Base-by-base conservation (phyloP, 352 stramenopile genomes). In the Aphanomyces invadans region DNA sequence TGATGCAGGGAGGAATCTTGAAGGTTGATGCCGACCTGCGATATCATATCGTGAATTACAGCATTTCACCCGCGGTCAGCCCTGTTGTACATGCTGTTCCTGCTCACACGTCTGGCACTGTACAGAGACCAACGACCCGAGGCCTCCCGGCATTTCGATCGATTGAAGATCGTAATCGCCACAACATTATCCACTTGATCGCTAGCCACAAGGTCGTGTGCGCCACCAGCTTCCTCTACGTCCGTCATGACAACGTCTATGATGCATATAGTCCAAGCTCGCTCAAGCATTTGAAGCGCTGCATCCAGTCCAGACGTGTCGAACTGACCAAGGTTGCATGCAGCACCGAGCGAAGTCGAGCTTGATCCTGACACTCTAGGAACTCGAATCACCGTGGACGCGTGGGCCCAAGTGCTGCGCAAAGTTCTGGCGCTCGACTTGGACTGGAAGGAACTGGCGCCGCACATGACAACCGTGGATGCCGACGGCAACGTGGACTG, bases 91-190 rank as follows among this genome's bases (percentile, higher is more conserved):
- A 57, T 57, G 17, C 12, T 57, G 25, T 57, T n/a, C n/a, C n/a
- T n/a, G n/a, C n/a, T n/a, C n/a, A n/a, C 17, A 17, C 15, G n/a
- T n/a, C n/a, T n/a, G n/a, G n/a, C n/a, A 46, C 11, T 65, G 19
- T 49, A 23, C 57, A 65, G 59, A 52, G 12, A 4, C 21, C 19
- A 11, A 25, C 36, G 7, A 65, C 4, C n/a, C 3, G 17, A 31
- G 21, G 31, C 9, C 32, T 45, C 15, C 59, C 59, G n/a, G 32
- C 31, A 7, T 65, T 65, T 55, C 59, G 59, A 28, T 65, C 59
- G 12, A 65, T 65, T 55, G 59, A 65, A 52, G 59, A 65, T 0
- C 59, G 55, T 28, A 65, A 65, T 21, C 59, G 59, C n/a, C 59
- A 65, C 46, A 65, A 56, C 21, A 39, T 65, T 7, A 28, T 65